Base-by-base conservation (phyloP, 2,329 filamentous ascomycete genomes). In the Calonectria multiphialidica region DNA sequence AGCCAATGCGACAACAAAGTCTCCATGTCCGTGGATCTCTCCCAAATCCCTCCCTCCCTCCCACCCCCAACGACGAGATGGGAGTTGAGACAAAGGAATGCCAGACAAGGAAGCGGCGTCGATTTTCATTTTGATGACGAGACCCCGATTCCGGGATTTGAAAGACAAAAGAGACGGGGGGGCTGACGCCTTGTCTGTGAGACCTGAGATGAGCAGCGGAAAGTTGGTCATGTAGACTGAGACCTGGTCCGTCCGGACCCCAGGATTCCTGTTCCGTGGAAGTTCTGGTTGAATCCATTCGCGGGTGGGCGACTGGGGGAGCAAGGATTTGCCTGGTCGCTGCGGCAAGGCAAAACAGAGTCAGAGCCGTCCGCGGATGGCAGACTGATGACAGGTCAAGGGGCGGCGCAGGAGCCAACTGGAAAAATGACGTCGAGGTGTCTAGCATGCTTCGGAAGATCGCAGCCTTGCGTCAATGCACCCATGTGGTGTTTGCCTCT, bases 351-450 rank as follows among this genome's bases (percentile, higher is more conserved):
- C 62, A 37, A 71, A 37, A 65, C 71, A 72, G 66, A 65, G 45
- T 13, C n/a, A 47, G n/a, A 44, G 55, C 30, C 57, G 45, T n/a
- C 50, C 23, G 16, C 8, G 44, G 57, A 63, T 65, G 57, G 42
- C 44, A 50, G 33, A 12, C n/a, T 47, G 40, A 44, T 28, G 68
- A 67, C 50, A 42, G n/a, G 57, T 64, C 55, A 68, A 64, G 71
- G 28, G 47, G 49, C 30, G 57, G 49, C 30, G 57, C 64, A 53
- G 25, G 45, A 40, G 15, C 33, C 21, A 45, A 66, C 47, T 40
- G 37, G 61, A 72, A 69, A 37, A 45, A 77, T 78, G 77, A 77
- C 74, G 74, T 73, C 62, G 66, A 50, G 53, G 57, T 57, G 42
- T 55, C 62, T 69, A 49, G 66, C 68, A 40, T 44, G 28, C 45